Evolutionary conservation across 805 yeast genomes (phyloP).

Genomic region (Spathaspora sp.): DNA sequence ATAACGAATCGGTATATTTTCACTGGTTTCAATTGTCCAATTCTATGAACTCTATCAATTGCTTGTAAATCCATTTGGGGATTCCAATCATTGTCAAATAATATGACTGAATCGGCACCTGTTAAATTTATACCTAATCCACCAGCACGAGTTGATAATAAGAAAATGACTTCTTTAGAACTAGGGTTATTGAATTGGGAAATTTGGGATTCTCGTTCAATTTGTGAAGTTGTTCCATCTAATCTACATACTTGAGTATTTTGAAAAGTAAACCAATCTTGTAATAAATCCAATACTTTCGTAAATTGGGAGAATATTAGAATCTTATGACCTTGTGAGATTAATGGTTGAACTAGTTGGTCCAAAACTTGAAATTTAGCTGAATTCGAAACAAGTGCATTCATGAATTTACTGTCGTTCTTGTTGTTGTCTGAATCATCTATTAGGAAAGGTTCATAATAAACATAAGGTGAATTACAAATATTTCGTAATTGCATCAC

Average conservation of each 20-base stretch:
- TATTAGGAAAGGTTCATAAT: constrained; percentile 69
- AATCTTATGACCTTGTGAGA: constrained; percentile 57
- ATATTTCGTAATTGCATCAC: constrained; percentile 83
- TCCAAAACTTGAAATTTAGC: constrained; percentile 72
- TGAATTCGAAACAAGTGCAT: constrained; percentile 46
- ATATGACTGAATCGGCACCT: constrained; percentile 83
- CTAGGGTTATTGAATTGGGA: constrained; percentile 40
- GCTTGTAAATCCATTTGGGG: constrained; percentile 97
- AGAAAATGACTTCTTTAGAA: constrained; percentile 44
- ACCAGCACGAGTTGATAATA: constrained; percentile 90
- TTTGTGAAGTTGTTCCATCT: constrained; percentile 73
- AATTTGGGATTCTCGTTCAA: constrained; percentile 63
- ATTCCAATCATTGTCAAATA: constrained; percentile 95
- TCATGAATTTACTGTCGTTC: constrained; percentile 17
- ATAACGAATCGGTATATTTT: constrained; percentile 75
- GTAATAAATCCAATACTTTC: constrained; percentile 72
- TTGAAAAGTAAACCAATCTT: constrained; percentile 63
- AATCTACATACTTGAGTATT: constrained; percentile 52
- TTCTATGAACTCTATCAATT: constrained; percentile 91
- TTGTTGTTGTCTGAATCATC: constrained; percentile 31
- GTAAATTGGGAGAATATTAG: constrained; percentile 88
- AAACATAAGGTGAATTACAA: constrained; percentile 82
- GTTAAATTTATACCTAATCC: constrained; percentile 88
- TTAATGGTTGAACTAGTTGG: constrained; percentile 52
- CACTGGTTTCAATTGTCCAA: constrained; percentile 86